phyloP scores from a whole-genome alignment of 441 rosid genomes.

The Euphorbia schlechtendalii region DNA sequence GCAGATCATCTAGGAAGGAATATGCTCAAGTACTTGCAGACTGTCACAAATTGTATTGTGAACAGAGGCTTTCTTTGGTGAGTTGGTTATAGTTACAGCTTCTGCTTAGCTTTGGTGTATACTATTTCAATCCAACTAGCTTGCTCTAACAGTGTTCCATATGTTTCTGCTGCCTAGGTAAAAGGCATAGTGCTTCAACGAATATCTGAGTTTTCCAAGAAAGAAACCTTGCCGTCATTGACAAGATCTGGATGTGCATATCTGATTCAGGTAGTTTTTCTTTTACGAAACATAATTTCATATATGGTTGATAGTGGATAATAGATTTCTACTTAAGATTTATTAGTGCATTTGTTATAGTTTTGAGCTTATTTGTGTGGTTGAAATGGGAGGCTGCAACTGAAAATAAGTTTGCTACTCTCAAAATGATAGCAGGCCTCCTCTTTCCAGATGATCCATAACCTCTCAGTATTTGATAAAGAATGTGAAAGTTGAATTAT shows the following conservation, averaged over 20 bases:
- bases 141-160: slow-evolving; percentile 19
- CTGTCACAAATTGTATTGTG: slow-evolving; percentile 93
- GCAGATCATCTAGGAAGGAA: slow-evolving; percentile 89
- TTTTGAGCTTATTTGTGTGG: neutral
- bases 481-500: slow-evolving; percentile 1
- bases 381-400: neutral
- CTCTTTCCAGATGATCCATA: neutral
- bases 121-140: slow-evolving; percentile 14
- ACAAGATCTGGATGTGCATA: slow-evolving; percentile 98
- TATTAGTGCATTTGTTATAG: slow-evolving; percentile 1
- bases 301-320: neutral
- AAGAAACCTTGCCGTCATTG: slow-evolving; percentile 85
- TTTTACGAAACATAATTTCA: neutral
- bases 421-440: neutral
- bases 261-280: slow-evolving; percentile 68
- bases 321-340: slow-evolving; percentile 8
- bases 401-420: neutral
- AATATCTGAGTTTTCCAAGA: slow-evolving; percentile 84
- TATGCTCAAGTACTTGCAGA: slow-evolving; percentile 78
- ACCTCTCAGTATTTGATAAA: slow-evolving; percentile 1
- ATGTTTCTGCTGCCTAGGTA: slow-evolving; percentile 39
- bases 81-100: slow-evolving; percentile 26
- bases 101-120: slow-evolving; percentile 4
- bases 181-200: slow-evolving; percentile 90
- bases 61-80: slow-evolving; percentile 90